These are phyloP conservation scores for Corynespora cassiicola DNA, from an alignment of 2,329 filamentous ascomycete species.

Conservation along the genomic window DNA sequence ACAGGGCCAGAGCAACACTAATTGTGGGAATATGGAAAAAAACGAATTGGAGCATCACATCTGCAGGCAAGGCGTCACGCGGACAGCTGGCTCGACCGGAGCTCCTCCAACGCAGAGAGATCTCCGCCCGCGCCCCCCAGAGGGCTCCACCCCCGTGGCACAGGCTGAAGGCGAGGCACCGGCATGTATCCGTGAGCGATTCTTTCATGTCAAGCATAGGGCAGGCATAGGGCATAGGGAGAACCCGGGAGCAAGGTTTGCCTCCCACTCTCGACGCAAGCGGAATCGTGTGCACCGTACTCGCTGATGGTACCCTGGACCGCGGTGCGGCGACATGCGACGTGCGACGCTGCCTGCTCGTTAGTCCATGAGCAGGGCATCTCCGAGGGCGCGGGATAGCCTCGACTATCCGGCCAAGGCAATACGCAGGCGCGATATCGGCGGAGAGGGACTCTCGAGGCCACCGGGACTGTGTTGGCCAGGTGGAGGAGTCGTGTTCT, in stretches of 20 bases:
- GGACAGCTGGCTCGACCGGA: slow-evolving; percentile 13
- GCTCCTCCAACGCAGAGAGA: slow-evolving; percentile 10
- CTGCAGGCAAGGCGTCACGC: slow-evolving; percentile 19
- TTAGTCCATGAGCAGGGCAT: too few species aligned
- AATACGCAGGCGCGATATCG: slow-evolving; percentile 42
- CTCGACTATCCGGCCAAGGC: slow-evolving; percentile 36
- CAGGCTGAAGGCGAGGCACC: too few species aligned
- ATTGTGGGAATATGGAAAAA: too few species aligned
- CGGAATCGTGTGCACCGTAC: slow-evolving; percentile 9
- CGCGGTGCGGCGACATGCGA: slow-evolving; percentile 11
- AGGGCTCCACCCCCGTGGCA: slow-evolving; percentile 11
- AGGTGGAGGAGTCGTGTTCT: slow-evolving; percentile 33
- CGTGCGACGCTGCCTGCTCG: slow-evolving; percentile 18
- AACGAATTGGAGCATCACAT: too few species aligned
- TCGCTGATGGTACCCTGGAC: slow-evolving; percentile 11
- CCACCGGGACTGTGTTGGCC: slow-evolving; percentile 13
- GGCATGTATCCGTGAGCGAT: slow-evolving; percentile 17
- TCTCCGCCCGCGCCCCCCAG: slow-evolving; percentile 13
- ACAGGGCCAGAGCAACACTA: too few species aligned
- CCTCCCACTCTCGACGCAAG: slow-evolving; percentile 24
- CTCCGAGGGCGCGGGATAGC: slow-evolving; percentile 12
- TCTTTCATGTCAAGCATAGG: slow-evolving; percentile 25
- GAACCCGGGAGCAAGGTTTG: slow-evolving; percentile 14
- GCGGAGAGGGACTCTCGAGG: slow-evolving; percentile 22
- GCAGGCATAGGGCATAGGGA: slow-evolving; percentile 7